Evolutionary conservation across 202 grass and related monocot species (phyloP).

Genomic region (Cymbopogon flexuosus): DNA sequence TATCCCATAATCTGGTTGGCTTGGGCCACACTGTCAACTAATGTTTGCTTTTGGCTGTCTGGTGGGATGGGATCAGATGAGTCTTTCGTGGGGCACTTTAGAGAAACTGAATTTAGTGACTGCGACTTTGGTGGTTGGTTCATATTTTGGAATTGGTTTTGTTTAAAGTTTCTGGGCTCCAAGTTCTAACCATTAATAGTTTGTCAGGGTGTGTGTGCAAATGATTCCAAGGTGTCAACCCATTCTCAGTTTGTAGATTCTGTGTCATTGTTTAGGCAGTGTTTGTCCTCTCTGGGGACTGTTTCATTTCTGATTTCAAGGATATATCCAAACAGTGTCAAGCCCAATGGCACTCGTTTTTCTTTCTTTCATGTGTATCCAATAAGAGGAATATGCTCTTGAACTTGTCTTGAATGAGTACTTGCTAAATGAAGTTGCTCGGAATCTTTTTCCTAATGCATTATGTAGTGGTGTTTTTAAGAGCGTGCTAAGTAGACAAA

Average conservation of each 20-base stretch:
- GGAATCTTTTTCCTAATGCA: neutral
- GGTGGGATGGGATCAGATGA: conserved; percentile 12
- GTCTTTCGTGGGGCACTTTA: neutral
- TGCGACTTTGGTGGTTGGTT: neutral
- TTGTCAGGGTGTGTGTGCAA: neutral
- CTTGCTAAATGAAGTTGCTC: conserved; percentile 1
- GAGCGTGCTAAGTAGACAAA: neutral
- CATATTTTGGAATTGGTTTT: conserved; percentile 1
- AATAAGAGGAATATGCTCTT: neutral
- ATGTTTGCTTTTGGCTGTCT: neutral
- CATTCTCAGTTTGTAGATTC: conserved; percentile 8
- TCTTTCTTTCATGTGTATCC: neutral
- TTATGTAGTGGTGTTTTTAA: neutral
- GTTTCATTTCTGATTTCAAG: neutral
- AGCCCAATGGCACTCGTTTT: neutral
- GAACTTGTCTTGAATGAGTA: neutral
- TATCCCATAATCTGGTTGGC: neutral
- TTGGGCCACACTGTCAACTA: conserved; percentile 14
- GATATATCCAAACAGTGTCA: neutral
- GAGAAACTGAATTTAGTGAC: conserved; percentile 9
- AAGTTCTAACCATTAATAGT: neutral
- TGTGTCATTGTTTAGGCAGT: neutral
- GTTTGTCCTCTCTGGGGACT: neutral
- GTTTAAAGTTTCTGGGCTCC: neutral
- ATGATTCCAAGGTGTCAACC: neutral